Evolutionary conservation across 768 basidiomycete species (phyloP), one percentile per base, ranked within the genome.

Genomic region (Pluteus cervinus): DNA sequence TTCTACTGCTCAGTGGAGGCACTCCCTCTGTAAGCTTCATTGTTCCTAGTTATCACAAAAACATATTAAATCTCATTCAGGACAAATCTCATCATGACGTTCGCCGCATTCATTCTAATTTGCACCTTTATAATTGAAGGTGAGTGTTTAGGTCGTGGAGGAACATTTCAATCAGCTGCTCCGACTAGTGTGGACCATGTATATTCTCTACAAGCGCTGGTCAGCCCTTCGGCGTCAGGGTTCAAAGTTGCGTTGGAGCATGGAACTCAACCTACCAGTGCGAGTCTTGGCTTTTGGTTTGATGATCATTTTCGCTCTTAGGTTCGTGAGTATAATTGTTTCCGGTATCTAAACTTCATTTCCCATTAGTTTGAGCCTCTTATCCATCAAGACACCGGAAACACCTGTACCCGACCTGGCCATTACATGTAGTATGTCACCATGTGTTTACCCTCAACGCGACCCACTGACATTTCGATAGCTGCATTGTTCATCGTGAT

Each of bases 1-100:
- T 73, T 75, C 46, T 73, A 73, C 47, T 75, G 73, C 44, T 73
- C 71, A 3, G 56, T 73, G 5, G 43, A 67, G 10, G 59, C 51
- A 7, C 22, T 46, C 2, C 39, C 53, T 5, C 46, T 72, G 69
- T 71, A 45, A 44, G 63, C 49, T 0, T 24, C 6, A 2, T 28
- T 12, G 11, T 10, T n/a, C 1, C 36, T n/a, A 24, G 17, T 14
- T n/a, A 21, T 15, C 17, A 22, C 26, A 30, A 8, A 29, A 31
- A 33, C n/a, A 30, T 17, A 36, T 17, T 4, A 29, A 20, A 10
- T 20, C 11, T 39, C 62, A 10, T 24, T 10, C 41, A 73, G 70
- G 29, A 67, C 70, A 7, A 59, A 66, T 40, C 59, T 61, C 5
- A 51, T 73, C 15, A 62, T 62, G 3, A 42, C 63, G 5, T 57